Evolutionary conservation across 192 early-diverging fungal species (phyloP).

Genomic region (Backusella macrospora): DNA sequence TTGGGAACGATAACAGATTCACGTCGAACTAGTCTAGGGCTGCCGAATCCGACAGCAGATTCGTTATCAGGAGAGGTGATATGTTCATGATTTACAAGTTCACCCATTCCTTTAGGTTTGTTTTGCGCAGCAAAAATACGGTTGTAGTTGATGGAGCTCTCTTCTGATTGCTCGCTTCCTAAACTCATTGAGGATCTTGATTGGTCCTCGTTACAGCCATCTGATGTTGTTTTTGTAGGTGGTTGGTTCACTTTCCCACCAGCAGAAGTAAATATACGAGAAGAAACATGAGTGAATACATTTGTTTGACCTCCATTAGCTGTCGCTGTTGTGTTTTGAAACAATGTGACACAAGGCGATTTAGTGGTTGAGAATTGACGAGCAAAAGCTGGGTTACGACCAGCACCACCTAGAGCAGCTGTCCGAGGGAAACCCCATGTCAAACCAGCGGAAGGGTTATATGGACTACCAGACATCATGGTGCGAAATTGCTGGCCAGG

Average conservation of each 20-base stretch:
- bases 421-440: conserved; percentile 27
- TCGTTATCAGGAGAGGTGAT: neutral
- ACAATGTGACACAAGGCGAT: conserved; percentile 4
- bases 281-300: conserved; percentile 27
- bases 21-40: conserved; percentile 12
- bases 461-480: conserved; percentile 13
- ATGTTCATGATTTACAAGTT: neutral
- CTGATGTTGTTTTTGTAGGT: neutral
- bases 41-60: neutral
- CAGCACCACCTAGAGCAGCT: neutral
- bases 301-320: neutral
- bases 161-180: neutral
- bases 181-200: neutral
- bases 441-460: conserved; percentile 8
- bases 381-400: neutral
- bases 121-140: conserved; percentile 16
- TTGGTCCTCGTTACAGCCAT: neutral
- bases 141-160: conserved; percentile 13
- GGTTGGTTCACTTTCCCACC: conserved; percentile 5
- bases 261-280: conserved; percentile 32
- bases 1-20: conserved; percentile 12
- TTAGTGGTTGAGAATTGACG: conserved; percentile 23
- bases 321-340: conserved; percentile 15
- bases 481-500: conserved; percentile 11
- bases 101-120: conserved; percentile 15